Conservation (phyloP, 371 early-diverging fungal species). For the Zychaea mexicana region DNA sequence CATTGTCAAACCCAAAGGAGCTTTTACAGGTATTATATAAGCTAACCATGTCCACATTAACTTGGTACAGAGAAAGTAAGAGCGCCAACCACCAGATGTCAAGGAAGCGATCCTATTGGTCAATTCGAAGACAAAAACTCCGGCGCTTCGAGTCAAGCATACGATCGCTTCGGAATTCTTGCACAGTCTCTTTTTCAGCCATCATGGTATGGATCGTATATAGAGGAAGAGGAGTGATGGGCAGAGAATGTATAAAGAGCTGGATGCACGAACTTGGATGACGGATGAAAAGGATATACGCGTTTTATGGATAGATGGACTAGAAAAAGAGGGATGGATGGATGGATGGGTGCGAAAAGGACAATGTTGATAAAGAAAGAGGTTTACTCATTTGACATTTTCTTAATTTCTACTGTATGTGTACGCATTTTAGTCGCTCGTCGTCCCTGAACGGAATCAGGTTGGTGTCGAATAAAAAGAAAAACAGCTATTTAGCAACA, state of each 20-base stretch:
- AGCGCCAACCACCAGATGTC: too few species aligned
- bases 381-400: background rate
- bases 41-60: too few species aligned
- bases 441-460: conserved; percentile 83
- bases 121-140: too few species aligned
- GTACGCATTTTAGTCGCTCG: conserved; percentile 70
- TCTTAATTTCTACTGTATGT: background rate
- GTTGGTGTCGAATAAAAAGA: conserved; percentile 5
- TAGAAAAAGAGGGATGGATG: conserved; percentile 11
- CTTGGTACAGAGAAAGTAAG: too few species aligned
- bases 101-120: too few species aligned
- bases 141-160: background rate
- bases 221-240: background rate
- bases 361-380: background rate
- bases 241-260: background rate
- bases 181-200: conserved; percentile 1
- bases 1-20: too few species aligned
- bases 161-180: background rate
- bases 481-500: too few species aligned
- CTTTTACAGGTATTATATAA: too few species aligned
- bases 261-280: background rate
- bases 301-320: conserved; percentile 6
- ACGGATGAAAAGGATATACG: background rate
- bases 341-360: background rate
- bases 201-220: conserved; percentile 1